These are phyloP conservation scores for Tieghemostelium lacteum DNA, from an alignment of 78 protist species.

Conservation along the genomic window DNA sequence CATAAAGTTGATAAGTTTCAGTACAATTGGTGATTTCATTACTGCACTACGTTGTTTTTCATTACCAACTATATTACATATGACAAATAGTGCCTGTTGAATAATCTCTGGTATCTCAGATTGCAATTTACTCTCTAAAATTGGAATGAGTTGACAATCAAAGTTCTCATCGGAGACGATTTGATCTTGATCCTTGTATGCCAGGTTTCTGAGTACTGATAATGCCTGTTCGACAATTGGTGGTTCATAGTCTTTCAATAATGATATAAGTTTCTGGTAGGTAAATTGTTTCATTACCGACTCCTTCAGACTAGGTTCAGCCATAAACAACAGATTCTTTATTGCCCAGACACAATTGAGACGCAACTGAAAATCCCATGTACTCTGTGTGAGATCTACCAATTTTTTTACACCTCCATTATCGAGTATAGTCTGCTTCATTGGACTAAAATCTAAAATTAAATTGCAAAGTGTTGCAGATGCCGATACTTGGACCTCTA, in stretches of 20 bases:
- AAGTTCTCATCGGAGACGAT: slow-evolving; percentile 8
- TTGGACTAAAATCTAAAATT: slow-evolving; percentile 83
- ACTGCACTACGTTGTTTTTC: slow-evolving; percentile 35
- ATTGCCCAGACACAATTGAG: slow-evolving; percentile 82
- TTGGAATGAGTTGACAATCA: not conserved
- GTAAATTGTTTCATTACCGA: slow-evolving; percentile 27
- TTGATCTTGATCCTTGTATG: slow-evolving; percentile 42
- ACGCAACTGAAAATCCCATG: slow-evolving; percentile 49
- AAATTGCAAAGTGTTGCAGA: slow-evolving; percentile 82
- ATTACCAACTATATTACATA: slow-evolving; percentile 60
- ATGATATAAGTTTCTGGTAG: not conserved
- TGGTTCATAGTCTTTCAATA: slow-evolving; percentile 24
- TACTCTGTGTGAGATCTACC: slow-evolving; percentile 9
- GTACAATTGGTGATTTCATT: slow-evolving; percentile 25
- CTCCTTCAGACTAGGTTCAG: slow-evolving; percentile 26
- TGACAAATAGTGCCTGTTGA: slow-evolving; percentile 43
- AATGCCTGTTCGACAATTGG: slow-evolving; percentile 63
- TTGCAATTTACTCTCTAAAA: not conserved
- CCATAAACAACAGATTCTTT: slow-evolving; percentile 72
- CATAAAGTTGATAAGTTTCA: not conserved
- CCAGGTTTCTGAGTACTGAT: slow-evolving; percentile 53
- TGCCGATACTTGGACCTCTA: slow-evolving; percentile 71
- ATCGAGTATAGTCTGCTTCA: slow-evolving; percentile 82
- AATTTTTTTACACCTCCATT: slow-evolving; percentile 69
- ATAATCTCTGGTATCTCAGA: slow-evolving; percentile 6